Evolutionary conservation across 2,329 filamentous ascomycete genomes (phyloP), one percentile per base, ranked within the genome.

Genomic region (Pseudogymnoascus pannorum): DNA sequence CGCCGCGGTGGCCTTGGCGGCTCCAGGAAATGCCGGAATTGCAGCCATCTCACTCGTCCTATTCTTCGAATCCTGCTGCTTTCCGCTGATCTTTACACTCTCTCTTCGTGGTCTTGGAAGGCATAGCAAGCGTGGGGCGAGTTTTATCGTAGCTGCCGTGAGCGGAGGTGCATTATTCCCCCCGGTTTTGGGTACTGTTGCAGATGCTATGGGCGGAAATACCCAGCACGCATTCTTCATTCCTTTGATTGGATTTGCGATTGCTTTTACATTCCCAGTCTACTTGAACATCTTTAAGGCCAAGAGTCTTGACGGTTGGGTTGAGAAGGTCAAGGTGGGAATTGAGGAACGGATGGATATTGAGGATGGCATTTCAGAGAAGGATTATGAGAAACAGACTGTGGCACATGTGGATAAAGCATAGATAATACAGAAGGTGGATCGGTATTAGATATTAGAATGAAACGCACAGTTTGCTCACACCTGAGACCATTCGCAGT

Each of bases 171-270:
- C 88, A 2, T 80, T 82, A 24, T 86, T 92, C 4, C 88, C 89
- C 0, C 86, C 88, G 0, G 76, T 92, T 36, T 80, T 87, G 1
- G 88, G 87, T 36, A 81, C 79, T 11, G 87, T 85, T 1, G 84
- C 86, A 5, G 88, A 92, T 44, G 16, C 51, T 18, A 29, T 58
- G n/a, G 60, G 24, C 36, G 33, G 33, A 2, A 36, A 36, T 36
- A 36, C 66, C 4, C 66, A 67, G 33, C 60, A 65, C 42, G 66
- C 67, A 8, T 67, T 67, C 61, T 66, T 68, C 61, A 20, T 20
- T 20, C 48, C n/a, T 38, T 33, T 51, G 16, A 51, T 51, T 51
- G 67, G 67, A 14, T 69, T 68, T 58, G 61, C 61, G 9, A 61
- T 67, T 38, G 64, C 51, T n/a, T 40, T 26, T 24, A 44, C 48